Conservation (phyloP, 208 protist genomes). For the Jaenimonas drosophilae region DNA sequence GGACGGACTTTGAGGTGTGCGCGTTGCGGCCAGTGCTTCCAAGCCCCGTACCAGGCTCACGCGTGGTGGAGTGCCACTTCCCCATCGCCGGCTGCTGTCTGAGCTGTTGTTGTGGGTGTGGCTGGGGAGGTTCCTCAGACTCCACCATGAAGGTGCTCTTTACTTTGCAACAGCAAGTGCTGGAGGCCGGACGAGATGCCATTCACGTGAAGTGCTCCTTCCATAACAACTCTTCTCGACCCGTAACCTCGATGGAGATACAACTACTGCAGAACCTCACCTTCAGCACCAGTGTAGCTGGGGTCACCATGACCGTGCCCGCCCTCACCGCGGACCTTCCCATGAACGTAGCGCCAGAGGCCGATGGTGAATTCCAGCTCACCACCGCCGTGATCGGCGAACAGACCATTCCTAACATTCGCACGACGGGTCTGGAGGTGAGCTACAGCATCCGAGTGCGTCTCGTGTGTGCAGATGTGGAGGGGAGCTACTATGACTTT, state of each 20-base stretch:
- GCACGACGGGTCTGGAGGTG: constrained; percentile 11
- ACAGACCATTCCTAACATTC: constrained; percentile 11
- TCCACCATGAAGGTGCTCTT: constrained; percentile 6
- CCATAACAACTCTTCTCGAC: constrained; percentile 9
- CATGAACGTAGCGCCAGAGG: background rate
- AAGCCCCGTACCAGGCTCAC: background rate
- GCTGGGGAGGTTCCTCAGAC: background rate
- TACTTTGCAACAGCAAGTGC: background rate
- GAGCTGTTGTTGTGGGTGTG: constrained; percentile 1
- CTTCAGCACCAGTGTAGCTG: constrained; percentile 10
- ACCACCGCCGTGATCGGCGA: background rate
- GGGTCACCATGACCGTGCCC: constrained; percentile 3
- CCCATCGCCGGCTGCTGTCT: background rate
- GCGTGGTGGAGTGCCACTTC: constrained; percentile 2
- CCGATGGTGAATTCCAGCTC: background rate
- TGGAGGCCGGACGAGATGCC: constrained; percentile 4
- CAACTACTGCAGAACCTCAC: constrained; percentile 11
- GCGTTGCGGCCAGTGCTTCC: constrained; percentile 8
- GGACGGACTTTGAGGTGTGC: constrained; percentile 6
- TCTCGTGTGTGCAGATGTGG: too few relatives aligned
- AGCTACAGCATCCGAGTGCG: constrained; percentile 14
- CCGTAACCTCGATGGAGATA: constrained; percentile 3
- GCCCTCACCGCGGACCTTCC: constrained; percentile 1
- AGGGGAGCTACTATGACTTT: constrained; percentile 13
- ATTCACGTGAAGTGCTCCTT: constrained; percentile 3